Evolutionary conservation across 805 yeast species (phyloP).

Genomic region (Pichia heedii): DNA sequence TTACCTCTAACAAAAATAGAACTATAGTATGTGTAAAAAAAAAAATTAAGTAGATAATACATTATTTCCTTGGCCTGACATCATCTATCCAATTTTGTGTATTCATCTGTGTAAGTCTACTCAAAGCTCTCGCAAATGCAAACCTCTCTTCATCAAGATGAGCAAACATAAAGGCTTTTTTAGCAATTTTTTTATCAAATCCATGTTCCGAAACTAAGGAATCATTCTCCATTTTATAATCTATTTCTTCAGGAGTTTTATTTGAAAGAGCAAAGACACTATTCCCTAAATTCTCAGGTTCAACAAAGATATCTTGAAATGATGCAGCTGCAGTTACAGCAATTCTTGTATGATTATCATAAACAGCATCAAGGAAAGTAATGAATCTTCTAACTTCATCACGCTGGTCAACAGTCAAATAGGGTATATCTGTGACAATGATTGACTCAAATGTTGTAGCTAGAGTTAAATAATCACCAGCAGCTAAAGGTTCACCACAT

Average conservation of each 20-base stretch:
- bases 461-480: slow-evolving; percentile 86
- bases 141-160: slow-evolving; percentile 84
- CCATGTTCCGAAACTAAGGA: slow-evolving; percentile 69
- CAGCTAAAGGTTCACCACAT: slow-evolving; percentile 82
- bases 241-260: slow-evolving; percentile 20
- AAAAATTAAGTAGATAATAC: background rate
- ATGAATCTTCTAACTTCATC: slow-evolving; percentile 87
- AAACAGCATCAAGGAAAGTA: slow-evolving; percentile 91
- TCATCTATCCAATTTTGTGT: slow-evolving; percentile 81
- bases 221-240: slow-evolving; percentile 36
- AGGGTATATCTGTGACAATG: slow-evolving; percentile 90
- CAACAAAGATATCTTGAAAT: slow-evolving; percentile 78
- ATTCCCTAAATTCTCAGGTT: slow-evolving; percentile 52
- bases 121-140: slow-evolving; percentile 92
- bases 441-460: slow-evolving; percentile 70
- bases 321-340: slow-evolving; percentile 88
- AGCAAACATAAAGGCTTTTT: slow-evolving; percentile 68
- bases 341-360: slow-evolving; percentile 79
- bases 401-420: slow-evolving; percentile 63
- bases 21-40: too few species aligned
- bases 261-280: slow-evolving; percentile 33
- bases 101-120: slow-evolving; percentile 89
- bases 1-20: too few species aligned
- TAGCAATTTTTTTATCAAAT: slow-evolving; percentile 61
- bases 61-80: slow-evolving; percentile 9